These are phyloP conservation scores for Fraxinus baroniana DNA, from an alignment of 305 asterid species.

Conservation along the genomic window DNA sequence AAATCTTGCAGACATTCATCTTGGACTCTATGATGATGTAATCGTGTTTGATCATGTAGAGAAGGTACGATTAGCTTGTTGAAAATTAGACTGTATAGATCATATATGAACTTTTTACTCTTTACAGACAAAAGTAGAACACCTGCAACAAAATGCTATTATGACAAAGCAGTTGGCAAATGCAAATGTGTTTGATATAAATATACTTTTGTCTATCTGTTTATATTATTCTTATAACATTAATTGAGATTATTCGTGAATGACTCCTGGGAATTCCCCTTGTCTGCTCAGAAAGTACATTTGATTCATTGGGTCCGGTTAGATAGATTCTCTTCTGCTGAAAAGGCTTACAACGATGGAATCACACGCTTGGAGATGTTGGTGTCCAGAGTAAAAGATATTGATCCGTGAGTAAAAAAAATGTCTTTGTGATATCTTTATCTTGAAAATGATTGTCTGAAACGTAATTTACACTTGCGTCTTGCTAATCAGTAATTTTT, in stretches of 20 bases:
- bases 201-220: background rate
- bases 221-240: slow-evolving; percentile 6
- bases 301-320: slow-evolving; percentile 88
- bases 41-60: slow-evolving; percentile 85
- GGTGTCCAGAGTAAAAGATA: slow-evolving; percentile 59
- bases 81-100: background rate
- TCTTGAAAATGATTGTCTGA: slow-evolving; percentile 2
- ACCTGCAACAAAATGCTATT: background rate
- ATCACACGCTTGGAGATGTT: slow-evolving; percentile 53
- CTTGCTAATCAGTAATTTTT: background rate
- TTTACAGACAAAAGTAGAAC: background rate
- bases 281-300: slow-evolving; percentile 59
- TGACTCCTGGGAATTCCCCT: slow-evolving; percentile 12
- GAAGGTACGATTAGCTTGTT: slow-evolving; percentile 47
- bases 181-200: background rate
- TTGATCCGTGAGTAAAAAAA: slow-evolving; percentile 55
- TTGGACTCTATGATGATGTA: slow-evolving; percentile 86
- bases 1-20: slow-evolving; percentile 75
- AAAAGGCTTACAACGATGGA: slow-evolving; percentile 73
- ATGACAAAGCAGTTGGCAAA: background rate
- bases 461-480: slow-evolving; percentile 14
- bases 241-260: slow-evolving; percentile 14
- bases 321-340: slow-evolving; percentile 56
- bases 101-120: slow-evolving; percentile 8
- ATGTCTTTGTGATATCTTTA: background rate